phyloP scores from a whole-genome alignment of 1,284 basidiomycete species.

The Pseudozyma thailandica region DNA sequence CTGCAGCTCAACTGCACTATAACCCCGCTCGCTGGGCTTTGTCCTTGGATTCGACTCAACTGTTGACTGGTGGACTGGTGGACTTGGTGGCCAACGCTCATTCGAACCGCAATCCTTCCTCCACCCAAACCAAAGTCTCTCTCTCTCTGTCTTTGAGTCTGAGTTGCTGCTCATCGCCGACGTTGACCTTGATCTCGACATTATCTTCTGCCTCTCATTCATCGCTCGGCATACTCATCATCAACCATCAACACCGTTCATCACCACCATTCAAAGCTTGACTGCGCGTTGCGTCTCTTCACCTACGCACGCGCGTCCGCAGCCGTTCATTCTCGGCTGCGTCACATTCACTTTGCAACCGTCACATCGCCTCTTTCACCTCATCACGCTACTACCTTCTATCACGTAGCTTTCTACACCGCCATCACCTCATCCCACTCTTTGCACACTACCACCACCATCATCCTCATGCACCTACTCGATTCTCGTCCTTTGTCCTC shows the following conservation, averaged over 20 bases:
- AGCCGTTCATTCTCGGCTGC: neutral
- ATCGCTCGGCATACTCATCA: too few species aligned
- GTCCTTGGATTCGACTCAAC: neutral
- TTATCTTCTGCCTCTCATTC: neutral
- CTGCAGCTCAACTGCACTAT: slow-evolving; percentile 1
- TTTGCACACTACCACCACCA: neutral
- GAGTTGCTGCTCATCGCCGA: neutral
- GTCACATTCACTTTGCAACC: neutral
- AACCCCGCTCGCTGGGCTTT: neutral
- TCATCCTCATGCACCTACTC: neutral
- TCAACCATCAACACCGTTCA: neutral
- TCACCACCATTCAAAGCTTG: neutral
- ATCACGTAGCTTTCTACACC: neutral
- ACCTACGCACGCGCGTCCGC: slow-evolving; percentile 9
- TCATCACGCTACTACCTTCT: neutral
- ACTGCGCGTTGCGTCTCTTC: slow-evolving; percentile 20
- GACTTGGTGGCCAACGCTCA: neutral
- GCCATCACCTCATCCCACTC: too few species aligned
- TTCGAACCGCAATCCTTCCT: too few species aligned
- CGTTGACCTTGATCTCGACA: neutral
- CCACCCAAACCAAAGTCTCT: neutral
- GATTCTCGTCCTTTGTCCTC: neutral
- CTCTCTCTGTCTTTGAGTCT: neutral
- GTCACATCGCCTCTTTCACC: neutral
- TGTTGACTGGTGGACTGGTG: too few species aligned